Evolutionary conservation across 106 monocot species (phyloP).

Genomic region (Acorus calamus): DNA sequence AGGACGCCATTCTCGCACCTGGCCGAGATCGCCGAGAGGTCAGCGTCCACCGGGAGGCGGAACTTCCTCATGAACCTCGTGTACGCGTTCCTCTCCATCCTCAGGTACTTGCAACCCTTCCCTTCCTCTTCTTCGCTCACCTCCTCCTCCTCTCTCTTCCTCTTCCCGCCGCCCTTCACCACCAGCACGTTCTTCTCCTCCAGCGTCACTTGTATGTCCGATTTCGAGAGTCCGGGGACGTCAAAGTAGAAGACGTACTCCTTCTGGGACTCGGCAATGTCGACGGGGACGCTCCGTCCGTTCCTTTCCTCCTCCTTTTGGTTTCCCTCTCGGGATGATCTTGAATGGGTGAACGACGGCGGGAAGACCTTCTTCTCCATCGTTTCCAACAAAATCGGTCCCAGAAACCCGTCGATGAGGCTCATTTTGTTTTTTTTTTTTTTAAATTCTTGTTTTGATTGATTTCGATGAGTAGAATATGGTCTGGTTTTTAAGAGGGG

Average conservation of each 20-base stretch:
- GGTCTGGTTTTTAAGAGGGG: neutral
- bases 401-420: too few relatives aligned
- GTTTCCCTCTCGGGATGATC: neutral
- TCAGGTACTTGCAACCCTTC: slow-evolving; percentile 45
- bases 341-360: too few relatives aligned
- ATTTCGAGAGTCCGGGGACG: slow-evolving; percentile 81
- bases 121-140: slow-evolving; percentile 23
- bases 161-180: slow-evolving; percentile 22
- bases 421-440: slow-evolving; percentile 10
- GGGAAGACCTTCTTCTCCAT: too few relatives aligned
- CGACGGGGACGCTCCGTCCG: slow-evolving; percentile 30
- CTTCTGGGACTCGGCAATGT: slow-evolving; percentile 52
- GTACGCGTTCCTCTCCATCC: slow-evolving; percentile 31
- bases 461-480: too few relatives aligned
- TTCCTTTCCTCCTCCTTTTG: neutral
- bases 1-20: slow-evolving; percentile 75
- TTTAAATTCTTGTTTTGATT: too few relatives aligned
- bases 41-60: slow-evolving; percentile 51
- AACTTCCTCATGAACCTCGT: slow-evolving; percentile 48
- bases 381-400: too few relatives aligned
- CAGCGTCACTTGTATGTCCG: slow-evolving; percentile 70
- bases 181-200: slow-evolving; percentile 59
- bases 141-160: slow-evolving; percentile 45
- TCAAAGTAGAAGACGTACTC: slow-evolving; percentile 61
- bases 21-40: slow-evolving; percentile 36